Evolutionary conservation across 371 early-diverging fungal species (phyloP).

Genomic region (Apophysomyces ossiformis): DNA sequence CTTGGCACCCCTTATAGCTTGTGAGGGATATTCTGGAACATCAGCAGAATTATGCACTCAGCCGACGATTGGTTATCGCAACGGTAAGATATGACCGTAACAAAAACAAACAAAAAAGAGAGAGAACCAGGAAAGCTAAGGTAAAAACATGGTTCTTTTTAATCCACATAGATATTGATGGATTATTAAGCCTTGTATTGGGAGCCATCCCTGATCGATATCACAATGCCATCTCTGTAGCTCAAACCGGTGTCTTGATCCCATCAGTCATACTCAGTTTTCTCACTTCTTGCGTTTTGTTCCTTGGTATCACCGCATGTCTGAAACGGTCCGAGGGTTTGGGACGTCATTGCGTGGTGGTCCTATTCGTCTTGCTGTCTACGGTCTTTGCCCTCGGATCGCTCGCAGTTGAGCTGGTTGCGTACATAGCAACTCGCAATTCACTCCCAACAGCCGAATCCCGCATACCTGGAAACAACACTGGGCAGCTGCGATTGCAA

Average conservation of each 20-base stretch:
- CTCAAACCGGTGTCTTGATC: constrained; percentile 22
- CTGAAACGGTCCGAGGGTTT: background rate
- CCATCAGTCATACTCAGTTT: constrained; percentile 19
- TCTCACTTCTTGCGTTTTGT: background rate
- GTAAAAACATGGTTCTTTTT: background rate
- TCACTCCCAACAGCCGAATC: constrained; percentile 9
- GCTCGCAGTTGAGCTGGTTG: constrained; percentile 18
- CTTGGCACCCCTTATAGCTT: constrained; percentile 19
- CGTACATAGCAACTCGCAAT: constrained; percentile 9
- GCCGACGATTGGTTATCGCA: constrained; percentile 21
- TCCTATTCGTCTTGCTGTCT: background rate
- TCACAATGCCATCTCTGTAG: constrained; percentile 15
- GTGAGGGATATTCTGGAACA: constrained; percentile 10
- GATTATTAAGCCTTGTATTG: constrained; percentile 14
- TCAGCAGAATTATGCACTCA: constrained; percentile 5
- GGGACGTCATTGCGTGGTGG: constrained; percentile 1
- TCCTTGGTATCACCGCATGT: background rate
- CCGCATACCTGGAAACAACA: constrained; percentile 12
- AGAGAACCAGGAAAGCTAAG: background rate
- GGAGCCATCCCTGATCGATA: constrained; percentile 17
- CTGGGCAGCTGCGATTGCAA: background rate
- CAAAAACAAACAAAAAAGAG: background rate
- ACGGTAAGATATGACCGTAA: constrained; percentile 1
- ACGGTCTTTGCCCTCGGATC: constrained; percentile 17
- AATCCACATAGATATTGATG: constrained; percentile 12